Evolutionary conservation across 2,329 filamentous ascomycete genomes (phyloP).

Genomic region (Aspergillus sp.): DNA sequence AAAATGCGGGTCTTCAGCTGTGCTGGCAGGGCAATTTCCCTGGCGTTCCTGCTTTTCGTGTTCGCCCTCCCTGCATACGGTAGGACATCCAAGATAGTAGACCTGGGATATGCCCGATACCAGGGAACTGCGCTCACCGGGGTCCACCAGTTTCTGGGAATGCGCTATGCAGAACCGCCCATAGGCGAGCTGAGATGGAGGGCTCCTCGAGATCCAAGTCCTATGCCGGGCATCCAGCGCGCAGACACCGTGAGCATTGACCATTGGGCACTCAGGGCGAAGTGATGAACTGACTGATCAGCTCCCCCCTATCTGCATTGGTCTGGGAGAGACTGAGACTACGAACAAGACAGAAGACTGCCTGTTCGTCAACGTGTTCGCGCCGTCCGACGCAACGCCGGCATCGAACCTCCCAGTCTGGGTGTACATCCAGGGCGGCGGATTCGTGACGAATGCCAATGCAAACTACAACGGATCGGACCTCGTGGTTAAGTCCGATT

Average conservation of each 20-base stretch:
- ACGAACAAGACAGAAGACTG: no score
- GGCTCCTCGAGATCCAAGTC: neutral
- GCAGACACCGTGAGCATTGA: neutral
- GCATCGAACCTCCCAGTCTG: constrained; percentile 61
- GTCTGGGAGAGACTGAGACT: no score
- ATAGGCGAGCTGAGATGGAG: neutral
- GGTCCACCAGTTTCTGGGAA: neutral
- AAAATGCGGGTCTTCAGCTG: neutral
- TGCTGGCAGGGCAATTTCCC: neutral
- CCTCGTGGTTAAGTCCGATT: constrained; percentile 49
- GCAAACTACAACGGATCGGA: constrained; percentile 58
- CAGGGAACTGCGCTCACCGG: neutral
- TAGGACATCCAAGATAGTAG: neutral
- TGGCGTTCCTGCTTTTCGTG: neutral
- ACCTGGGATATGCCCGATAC: neutral
- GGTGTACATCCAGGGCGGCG: constrained; percentile 59
- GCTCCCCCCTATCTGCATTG: no score
- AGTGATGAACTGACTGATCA: no score
- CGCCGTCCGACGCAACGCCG: no score
- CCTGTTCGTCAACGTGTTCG: no score
- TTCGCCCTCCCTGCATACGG: no score
- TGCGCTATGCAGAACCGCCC: neutral
- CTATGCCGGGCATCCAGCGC: neutral
- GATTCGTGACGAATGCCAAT: constrained; percentile 55
- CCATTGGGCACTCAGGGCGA: no score